Evolutionary conservation across 148 eudicot species (phyloP), one percentile per base, ranked within the genome.

Genomic region (Chenopodium album): DNA sequence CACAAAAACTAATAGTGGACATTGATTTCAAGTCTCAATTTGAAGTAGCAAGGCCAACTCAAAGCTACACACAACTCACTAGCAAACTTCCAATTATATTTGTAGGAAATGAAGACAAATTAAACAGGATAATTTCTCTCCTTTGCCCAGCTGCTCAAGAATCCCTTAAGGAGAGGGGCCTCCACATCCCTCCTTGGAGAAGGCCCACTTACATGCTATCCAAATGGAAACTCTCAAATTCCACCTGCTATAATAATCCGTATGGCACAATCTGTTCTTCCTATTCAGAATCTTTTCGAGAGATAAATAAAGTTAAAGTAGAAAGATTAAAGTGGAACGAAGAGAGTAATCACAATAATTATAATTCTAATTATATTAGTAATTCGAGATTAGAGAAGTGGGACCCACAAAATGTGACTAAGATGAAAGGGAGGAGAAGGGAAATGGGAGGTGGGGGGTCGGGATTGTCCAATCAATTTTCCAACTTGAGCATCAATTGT

Each of bases 131-230:
- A 4, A 81, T 91, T 31, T 78, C 85, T 47, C 23, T 91, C 10
- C 44, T 91, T 0, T 88, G 90, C 34, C 74, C 82, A 32, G 97
- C 92, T 23, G 91, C 91, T 0, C 81, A 87, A 48, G 88, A 86
- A n/a, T 87, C 90, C 56, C 85, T 92, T 8, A 90, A 66, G 31
- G 88, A 91, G 31, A 90, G 78, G 67, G 90, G 92, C 4, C 87
- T 92, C 20, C 92, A 86, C 77, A 79, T 92, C 1, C 97, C 94
- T 3, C 97, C 97, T 59, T 92, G 97, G 97, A 85, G 97, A 76
- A 92, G 71, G 72, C 41, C 80, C 60, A 75, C 77, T 63, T 92
- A 92, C 73, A 84, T 92, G 89, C 82, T 78, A n/a, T 87, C 91
- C 75, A 92, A 91, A 83, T 92, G 94, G 94, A 84, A 84, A 10